Base-by-base conservation (phyloP, 441 rosid species). In the Gossypium schwendimanii region DNA sequence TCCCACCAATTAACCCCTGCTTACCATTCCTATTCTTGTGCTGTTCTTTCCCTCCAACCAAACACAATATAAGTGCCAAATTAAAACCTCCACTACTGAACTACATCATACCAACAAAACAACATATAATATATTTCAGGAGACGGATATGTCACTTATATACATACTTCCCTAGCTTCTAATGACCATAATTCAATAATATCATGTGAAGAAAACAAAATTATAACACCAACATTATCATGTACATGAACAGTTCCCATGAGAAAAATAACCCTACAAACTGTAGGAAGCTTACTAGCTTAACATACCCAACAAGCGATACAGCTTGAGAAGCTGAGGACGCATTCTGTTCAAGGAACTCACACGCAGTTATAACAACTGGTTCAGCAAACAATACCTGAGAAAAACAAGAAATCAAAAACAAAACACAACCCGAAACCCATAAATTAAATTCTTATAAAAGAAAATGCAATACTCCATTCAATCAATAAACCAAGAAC, bases 321-420 rank as follows among this genome's bases (percentile, higher is more conserved):
- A 89, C 90, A 4, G 89, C 88, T 81, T 95, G 99, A 44, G 93
- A 87, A 17, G 89, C 80, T 1, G 97, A 95, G 18, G 96, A 74
- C 3, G 91, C 94, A 63, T 89, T 92, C 87, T 87, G 99, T 79
- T 95, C 99, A 49, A 95, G 90, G 61, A 95, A 88, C 80, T 95
- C 99, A 52, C 99, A 93, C 33, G 97, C 99, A 24, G 93, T 88
- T 77, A 95, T 87, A 63, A 93, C 90, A 24, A 95, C 86, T 52
- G 98, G 96, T 80, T 95, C 99, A 14, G 88, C 86, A 86, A 95
- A 95, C 79, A 91, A 70, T 49, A 95, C 99, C 99, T 95, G 84
- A 49, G 10, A 45, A 59, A 36, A 28, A 52, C 14, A 67, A 68
- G 49, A 54, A 73, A 75, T 49, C 61, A 53, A 18, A 58, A 55